These are phyloP conservation scores for Xerophyta viscosa DNA, from an alignment of 106 monocot genomes.

Conservation along the genomic window DNA sequence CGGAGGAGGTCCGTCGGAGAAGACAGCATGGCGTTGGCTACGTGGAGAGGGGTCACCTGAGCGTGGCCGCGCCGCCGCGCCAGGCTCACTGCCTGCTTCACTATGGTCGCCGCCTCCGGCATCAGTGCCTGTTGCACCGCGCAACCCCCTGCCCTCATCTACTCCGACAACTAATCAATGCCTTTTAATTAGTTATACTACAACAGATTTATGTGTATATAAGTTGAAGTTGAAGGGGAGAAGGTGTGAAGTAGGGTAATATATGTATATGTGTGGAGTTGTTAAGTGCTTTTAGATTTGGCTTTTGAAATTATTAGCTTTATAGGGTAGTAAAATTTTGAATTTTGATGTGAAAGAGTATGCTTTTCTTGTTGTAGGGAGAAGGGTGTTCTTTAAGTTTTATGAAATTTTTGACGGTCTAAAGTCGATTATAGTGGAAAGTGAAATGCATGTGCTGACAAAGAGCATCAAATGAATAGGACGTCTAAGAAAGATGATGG, in stretches of 20 bases:
- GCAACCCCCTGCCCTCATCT: conserved; percentile 95
- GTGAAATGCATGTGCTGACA: conserved; percentile 57
- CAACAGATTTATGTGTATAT: no score
- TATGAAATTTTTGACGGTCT: conserved; percentile 9
- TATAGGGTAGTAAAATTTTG: no score
- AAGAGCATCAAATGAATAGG: no score
- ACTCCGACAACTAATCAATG: no score
- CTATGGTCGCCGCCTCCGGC: conserved; percentile 55
- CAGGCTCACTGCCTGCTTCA: conserved; percentile 77
- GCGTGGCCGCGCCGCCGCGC: conserved; percentile 90
- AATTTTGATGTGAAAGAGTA: no score
- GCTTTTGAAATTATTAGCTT: no score
- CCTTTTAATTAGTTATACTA: no score
- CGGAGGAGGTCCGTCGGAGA: conserved; percentile 61
- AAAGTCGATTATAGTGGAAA: conserved; percentile 59
- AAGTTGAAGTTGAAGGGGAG: no score
- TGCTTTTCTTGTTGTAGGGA: background rate
- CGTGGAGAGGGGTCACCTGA: conserved; percentile 94
- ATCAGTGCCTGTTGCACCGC: conserved; percentile 81
- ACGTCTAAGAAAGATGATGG: conserved; percentile 9
- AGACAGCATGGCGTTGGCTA: conserved; percentile 88
- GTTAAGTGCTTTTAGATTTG: no score
- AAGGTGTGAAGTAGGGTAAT: no score
- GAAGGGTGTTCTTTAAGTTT: background rate
- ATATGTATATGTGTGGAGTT: no score